phyloP scores from a whole-genome alignment of 177 flowering plant species.

The Vitis hybrid region DNA sequence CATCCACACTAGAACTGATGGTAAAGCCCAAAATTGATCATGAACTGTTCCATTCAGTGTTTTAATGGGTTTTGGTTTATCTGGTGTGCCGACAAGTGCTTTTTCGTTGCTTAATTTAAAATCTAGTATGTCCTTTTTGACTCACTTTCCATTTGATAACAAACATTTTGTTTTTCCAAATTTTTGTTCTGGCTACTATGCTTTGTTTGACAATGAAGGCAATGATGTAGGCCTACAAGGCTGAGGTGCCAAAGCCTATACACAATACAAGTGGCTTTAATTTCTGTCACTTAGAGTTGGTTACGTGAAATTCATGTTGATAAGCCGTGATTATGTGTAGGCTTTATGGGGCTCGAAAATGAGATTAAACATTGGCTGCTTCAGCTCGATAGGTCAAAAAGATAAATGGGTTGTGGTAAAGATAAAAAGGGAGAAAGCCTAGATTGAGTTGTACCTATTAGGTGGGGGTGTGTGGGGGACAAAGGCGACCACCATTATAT shows the following conservation, averaged over 20 bases:
- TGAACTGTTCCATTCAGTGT: background rate
- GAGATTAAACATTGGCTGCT: background rate
- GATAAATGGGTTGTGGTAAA: too few relatives aligned
- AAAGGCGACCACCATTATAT: slow-evolving; percentile 3
- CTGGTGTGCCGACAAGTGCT: background rate
- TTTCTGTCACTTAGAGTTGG: too few relatives aligned
- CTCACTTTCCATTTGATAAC: background rate
- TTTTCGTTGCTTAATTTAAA: background rate
- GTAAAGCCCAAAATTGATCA: too few relatives aligned
- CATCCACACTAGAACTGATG: too few relatives aligned
- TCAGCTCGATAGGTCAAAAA: background rate
- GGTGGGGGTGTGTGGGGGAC: background rate
- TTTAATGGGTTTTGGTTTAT: background rate
- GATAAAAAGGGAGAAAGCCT: background rate
- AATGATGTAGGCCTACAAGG: background rate
- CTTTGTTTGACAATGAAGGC: background rate
- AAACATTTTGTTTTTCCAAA: background rate
- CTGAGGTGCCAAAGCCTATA: background rate
- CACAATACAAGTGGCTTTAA: background rate
- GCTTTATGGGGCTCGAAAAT: too few relatives aligned
- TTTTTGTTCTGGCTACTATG: background rate
- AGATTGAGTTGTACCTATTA: background rate
- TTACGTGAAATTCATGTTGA: too few relatives aligned
- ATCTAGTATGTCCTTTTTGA: slow-evolving; percentile 2
- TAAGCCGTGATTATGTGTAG: too few relatives aligned